Base-by-base conservation (phyloP, 306 rosid species). In the Ceratonia siliqua region DNA sequence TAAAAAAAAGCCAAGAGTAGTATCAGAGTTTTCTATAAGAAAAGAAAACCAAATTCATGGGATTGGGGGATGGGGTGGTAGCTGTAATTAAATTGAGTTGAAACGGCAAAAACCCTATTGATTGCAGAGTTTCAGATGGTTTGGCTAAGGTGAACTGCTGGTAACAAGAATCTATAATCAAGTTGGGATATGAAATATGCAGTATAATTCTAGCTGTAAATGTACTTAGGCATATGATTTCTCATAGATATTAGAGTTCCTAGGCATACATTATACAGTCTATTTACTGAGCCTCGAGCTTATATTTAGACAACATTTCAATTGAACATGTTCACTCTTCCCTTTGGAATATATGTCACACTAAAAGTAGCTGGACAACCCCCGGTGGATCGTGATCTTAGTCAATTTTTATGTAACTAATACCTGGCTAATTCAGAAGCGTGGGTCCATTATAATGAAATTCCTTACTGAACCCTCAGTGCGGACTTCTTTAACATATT, bases 321-420 rank as follows among this genome's bases (percentile, higher is more conserved):
- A 33, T 69, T 33, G 6, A 50, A 33, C 21, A 50, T 52, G 35
- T 12, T 33, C 10, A 49, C 14, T 35, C 17, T 68, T 66, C 41
- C 43, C 59, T 48, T 48, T 48, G 73, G 46, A 48, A 12, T 11
- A 68, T 67, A n/a, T 28, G 11, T 66, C 55, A 66, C 35, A 42
- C 22, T 27, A 45, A 7, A 45, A 27, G 9, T 45, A 4, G 33
- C 27, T 25, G 41, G 72, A 43, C 36, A 9, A 8, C n/a, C 27
- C 68, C n/a, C 36, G 46, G 48, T 17, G 48, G 3, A 18, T 1
- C 5, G 2, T 41, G 70, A 50, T 4, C 10, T 69, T 33, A 7
- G 22, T 52, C 4, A 20, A 53, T 5, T n/a, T 8, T 18, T 22
- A 3, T 15, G 27, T 52, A 27, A 28, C 42, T 42, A 52, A 68